phyloP scores from a whole-genome alignment of 2,329 filamentous ascomycete species.

The Clonostachys rhizophaga region DNA sequence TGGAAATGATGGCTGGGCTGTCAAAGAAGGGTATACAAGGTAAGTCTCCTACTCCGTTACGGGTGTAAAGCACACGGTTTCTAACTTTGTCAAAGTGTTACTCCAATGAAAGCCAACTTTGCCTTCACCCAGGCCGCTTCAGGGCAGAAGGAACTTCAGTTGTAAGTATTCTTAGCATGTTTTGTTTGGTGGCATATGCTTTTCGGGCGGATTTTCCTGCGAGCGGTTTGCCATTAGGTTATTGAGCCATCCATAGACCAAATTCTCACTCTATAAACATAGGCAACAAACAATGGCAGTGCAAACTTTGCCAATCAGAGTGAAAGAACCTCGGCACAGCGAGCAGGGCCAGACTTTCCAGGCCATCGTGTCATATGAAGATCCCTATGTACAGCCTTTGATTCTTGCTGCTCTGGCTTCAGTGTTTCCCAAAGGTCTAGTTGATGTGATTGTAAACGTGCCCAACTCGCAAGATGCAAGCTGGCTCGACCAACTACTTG shows the following conservation, averaged over 20 bases:
- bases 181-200: slow-evolving; percentile 8
- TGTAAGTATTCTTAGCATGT: slow-evolving; percentile 59
- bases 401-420: slow-evolving; percentile 68
- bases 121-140: slow-evolving; percentile 65
- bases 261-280: slow-evolving; percentile 23
- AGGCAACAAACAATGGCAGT: background rate
- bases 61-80: background rate
- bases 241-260: slow-evolving; percentile 20
- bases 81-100: slow-evolving; percentile 61
- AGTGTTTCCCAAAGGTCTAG: slow-evolving; percentile 48
- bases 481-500: slow-evolving; percentile 23
- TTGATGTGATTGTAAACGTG: slow-evolving; percentile 48
- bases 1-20: slow-evolving; percentile 90
- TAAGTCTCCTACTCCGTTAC: slow-evolving; percentile 27
- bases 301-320: slow-evolving; percentile 10
- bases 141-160: slow-evolving; percentile 67
- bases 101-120: slow-evolving; percentile 88
- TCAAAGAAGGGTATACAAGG: slow-evolving; percentile 85
- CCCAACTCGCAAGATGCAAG: slow-evolving; percentile 19
- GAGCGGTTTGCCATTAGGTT: background rate
- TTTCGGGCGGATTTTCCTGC: slow-evolving; percentile 5
- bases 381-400: slow-evolving; percentile 83
- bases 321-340: too few relatives aligned
- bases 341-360: slow-evolving; percentile 28
- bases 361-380: slow-evolving; percentile 79